Percentiles rank a stretch among this genome's conserved stretches.
phyloP scores from a whole-genome alignment of 2,329 filamentous ascomycete genomes.

The Proliferodiscus dingleyae region DNA sequence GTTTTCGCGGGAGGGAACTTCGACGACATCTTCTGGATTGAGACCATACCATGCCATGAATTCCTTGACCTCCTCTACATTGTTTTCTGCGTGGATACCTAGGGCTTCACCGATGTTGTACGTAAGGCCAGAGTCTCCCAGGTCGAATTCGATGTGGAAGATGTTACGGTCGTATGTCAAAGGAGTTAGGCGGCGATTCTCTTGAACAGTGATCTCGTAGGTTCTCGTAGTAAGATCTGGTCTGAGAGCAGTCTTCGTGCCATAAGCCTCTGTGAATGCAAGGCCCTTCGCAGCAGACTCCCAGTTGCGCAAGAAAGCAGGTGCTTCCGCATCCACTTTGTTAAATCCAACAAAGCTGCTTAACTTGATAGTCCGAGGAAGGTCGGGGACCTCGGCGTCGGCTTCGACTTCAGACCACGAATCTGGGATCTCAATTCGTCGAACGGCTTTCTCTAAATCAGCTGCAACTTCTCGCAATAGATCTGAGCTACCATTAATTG shows the following conservation, averaged over 20 bases:
- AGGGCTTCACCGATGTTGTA: conserved; percentile 98
- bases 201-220: conserved; percentile 81
- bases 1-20: conserved; percentile 83
- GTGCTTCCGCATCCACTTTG: conserved; percentile 66
- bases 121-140: conserved; percentile 82
- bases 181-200: conserved; percentile 91
- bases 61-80: conserved; percentile 67
- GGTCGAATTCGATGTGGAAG: conserved; percentile 99
- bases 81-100: conserved; percentile 93
- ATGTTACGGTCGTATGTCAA: conserved; percentile 92
- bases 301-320: conserved; percentile 69
- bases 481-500: conserved; percentile 48
- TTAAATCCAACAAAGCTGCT: conserved; percentile 82
- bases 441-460: conserved; percentile 64
- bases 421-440: conserved; percentile 69
- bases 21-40: conserved; percentile 77
- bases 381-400: conserved; percentile 47
- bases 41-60: conserved; percentile 92
- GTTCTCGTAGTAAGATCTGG: conserved; percentile 87
- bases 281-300: conserved; percentile 80
- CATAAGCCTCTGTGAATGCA: conserved; percentile 91
- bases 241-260: conserved; percentile 66
- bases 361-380: conserved; percentile 61
- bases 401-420: conserved; percentile 70
- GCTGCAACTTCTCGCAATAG: conserved; percentile 54